phyloP scores from a whole-genome alignment of 1,284 basidiomycete genomes.

The Athelia psychrophila region DNA sequence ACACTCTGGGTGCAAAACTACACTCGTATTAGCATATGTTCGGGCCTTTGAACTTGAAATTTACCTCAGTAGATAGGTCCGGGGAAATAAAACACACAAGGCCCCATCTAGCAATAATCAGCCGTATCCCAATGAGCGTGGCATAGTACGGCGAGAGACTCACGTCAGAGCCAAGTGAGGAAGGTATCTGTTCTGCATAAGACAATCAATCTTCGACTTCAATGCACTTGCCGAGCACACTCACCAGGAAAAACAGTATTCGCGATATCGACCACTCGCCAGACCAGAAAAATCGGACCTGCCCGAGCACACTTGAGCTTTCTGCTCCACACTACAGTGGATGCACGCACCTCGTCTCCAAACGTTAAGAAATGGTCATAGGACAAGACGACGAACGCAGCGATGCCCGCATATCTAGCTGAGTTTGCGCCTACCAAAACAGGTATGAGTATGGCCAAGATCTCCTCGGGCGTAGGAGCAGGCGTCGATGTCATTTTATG shows the following conservation, averaged over 20 bases:
- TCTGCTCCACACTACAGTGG: not conserved
- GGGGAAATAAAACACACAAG: not conserved
- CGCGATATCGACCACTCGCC: slow-evolving; percentile 21
- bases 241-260: slow-evolving; percentile 21
- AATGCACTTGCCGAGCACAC: not conserved
- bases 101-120: not conserved
- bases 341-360: not conserved
- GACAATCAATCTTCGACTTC: not conserved
- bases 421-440: not conserved
- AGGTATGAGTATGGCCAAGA: no score
- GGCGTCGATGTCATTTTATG: no score
- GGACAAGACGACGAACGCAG: not conserved
- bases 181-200: slow-evolving; percentile 22
- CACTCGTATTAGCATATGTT: no score
- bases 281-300: slow-evolving; percentile 25
- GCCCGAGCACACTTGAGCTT: not conserved
- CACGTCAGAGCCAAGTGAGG: slow-evolving; percentile 15
- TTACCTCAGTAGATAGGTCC: no score
- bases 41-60: no score
- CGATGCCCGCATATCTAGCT: not conserved
- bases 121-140: no score
- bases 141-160: slow-evolving; percentile 4
- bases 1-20: slow-evolving; percentile 6
- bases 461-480: no score
- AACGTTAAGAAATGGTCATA: slow-evolving; percentile 1